Base-by-base conservation (phyloP, 306 rosid species). In the Acacia melanoxylon region DNA sequence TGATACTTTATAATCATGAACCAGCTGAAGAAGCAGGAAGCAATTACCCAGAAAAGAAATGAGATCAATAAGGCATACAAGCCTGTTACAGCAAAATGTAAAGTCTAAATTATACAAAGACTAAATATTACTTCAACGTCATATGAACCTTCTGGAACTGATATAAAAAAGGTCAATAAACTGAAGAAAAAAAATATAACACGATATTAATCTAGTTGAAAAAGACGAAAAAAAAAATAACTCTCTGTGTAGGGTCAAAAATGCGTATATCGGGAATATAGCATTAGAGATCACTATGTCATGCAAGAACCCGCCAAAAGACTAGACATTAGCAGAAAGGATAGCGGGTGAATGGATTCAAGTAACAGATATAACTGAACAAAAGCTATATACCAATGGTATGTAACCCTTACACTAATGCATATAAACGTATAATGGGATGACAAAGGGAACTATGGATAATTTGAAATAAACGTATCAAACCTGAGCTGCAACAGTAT, bases 401-500 rank as follows among this genome's bases (percentile, higher is more conserved):
- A 15, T 15, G 49, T 52, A 19, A 3, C n/a, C 52, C 27, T 35
- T 71, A 40, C 2, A 10, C 62, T 56, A 20, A n/a, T 40, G 62
- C 79, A 72, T 35, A 75, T 24, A 45, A 17, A 54, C 20, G 7
- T 22, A 75, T 0, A 33, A 72, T 29, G 73, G 10, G 16, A 45
- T 15, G 35, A 42, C 10, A 48, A 13, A n/a, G 22, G 37, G 49
- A 0, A 49, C 4, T 68, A n/a, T 4, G 3, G 25, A 20, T 40
- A 17, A 49, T 16, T 68, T 40, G 73, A 40, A 68, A 19, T 40
- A 0, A 59, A 78, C 13, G 15, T 72, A 67, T 48, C 82, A 63
- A 62, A 93, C 99, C 98, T 95, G 99, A 75, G 99, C 98, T 10
- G 99, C 99, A 83, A 95, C 99, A 29, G 99, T 95, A 79, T 95